Evolutionary conservation across 805 yeast genomes (phyloP).

Genomic region (Starmerella vaccinii): DNA sequence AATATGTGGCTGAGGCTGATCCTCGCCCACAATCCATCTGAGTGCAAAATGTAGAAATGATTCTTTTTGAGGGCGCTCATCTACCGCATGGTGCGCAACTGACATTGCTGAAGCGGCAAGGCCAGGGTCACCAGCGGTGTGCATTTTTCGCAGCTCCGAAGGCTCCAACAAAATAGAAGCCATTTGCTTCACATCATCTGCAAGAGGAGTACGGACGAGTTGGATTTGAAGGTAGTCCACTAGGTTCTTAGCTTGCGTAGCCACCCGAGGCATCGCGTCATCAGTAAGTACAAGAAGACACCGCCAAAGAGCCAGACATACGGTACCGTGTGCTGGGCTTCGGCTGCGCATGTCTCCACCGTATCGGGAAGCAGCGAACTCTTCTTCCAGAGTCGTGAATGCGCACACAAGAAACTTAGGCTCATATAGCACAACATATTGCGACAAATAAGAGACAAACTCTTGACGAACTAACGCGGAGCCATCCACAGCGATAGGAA

Average conservation of each 20-base stretch:
- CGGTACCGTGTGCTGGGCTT: conserved; percentile 77
- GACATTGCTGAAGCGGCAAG: background rate
- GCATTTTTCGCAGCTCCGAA: conserved; percentile 7
- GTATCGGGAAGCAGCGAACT: conserved; percentile 43
- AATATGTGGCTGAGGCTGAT: background rate
- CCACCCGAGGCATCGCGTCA: conserved; percentile 81
- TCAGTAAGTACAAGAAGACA: conserved; percentile 66
- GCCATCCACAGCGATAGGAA: conserved; percentile 71
- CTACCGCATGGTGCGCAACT: background rate
- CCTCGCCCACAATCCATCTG: conserved; percentile 12
- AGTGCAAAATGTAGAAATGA: conserved; percentile 9
- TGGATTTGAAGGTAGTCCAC: conserved; percentile 62
- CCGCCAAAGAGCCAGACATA: conserved; percentile 81
- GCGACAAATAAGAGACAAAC: conserved; percentile 63
- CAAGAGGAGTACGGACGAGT: conserved; percentile 55
- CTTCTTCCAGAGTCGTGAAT: conserved; percentile 72
- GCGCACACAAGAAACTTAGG: conserved; percentile 79
- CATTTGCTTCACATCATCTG: conserved; percentile 48
- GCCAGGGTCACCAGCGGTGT: background rate
- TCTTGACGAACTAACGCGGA: conserved; percentile 83
- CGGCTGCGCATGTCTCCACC: conserved; percentile 55
- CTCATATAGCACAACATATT: conserved; percentile 57
- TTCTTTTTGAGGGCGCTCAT: conserved; percentile 2
- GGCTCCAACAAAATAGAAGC: conserved; percentile 15
- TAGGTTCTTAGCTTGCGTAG: conserved; percentile 56